A percentile compares a stretch with the other conserved stretches of the same genome.
These are phyloP conservation scores for Sporodiniella umbellata DNA, from an alignment of 371 early-diverging fungal genomes.

Conservation along the genomic window DNA sequence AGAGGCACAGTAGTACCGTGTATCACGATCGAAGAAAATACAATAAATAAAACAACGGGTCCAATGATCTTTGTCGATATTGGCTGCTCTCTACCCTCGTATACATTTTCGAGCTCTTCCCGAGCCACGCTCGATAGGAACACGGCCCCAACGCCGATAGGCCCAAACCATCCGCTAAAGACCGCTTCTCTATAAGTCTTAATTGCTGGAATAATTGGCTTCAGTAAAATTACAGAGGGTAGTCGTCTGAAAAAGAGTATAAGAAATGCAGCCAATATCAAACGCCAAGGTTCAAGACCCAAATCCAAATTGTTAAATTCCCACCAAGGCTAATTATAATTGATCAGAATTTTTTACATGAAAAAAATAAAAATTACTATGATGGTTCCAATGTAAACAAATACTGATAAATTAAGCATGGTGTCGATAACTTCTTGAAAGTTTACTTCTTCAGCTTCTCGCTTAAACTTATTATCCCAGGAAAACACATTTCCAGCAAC, in stretches of 20 bases:
- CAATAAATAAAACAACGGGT: conserved; percentile 71
- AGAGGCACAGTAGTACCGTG: conserved; percentile 85
- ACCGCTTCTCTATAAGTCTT: conserved; percentile 75
- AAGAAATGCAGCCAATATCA: conserved; percentile 61
- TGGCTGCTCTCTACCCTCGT: conserved; percentile 26
- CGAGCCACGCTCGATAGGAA: conserved; percentile 71
- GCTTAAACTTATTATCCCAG: conserved; percentile 90
- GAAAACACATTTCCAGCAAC: conserved; percentile 89
- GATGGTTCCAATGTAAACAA: conserved; percentile 90
- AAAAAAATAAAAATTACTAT: conserved; percentile 45
- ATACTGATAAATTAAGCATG: conserved; percentile 86
- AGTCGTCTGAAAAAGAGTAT: conserved; percentile 83
- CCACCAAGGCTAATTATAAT: conserved; percentile 61
- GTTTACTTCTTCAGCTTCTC: conserved; percentile 82
- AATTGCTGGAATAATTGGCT: conserved; percentile 70
- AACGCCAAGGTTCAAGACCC: conserved; percentile 61
- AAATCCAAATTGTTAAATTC: conserved; percentile 51
- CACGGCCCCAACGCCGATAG: conserved; percentile 84
- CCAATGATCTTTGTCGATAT: conserved; percentile 39
- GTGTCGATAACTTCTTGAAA: conserved; percentile 93
- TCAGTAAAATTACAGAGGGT: conserved; percentile 70
- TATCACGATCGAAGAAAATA: conserved; percentile 76
- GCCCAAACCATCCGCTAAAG: conserved; percentile 98
- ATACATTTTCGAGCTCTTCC: conserved; percentile 39
- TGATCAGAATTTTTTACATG: not conserved